Evolutionary conservation across 441 rosid genomes (phyloP), one percentile per base, ranked within the genome.

Genomic region (Cnidoscolus chayamansa): DNA sequence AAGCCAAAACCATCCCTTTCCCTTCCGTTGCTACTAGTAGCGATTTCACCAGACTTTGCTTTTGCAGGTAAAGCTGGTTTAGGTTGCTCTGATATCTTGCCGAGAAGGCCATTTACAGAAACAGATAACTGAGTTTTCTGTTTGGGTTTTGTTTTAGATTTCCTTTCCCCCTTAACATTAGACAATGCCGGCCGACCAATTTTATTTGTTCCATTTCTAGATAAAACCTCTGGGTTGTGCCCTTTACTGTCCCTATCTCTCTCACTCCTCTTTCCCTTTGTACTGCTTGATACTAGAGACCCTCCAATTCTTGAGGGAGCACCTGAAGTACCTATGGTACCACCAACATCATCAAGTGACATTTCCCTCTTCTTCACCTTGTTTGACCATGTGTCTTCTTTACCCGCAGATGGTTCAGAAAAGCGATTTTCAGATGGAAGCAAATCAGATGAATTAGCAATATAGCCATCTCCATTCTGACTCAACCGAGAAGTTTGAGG

Each of bases 231-330:
- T 73, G 90, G 84, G 78, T 78, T 80, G 53, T 86, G 94, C 76
- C 87, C 96, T 78, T 89, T 96, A 61, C 96, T 97, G 61, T 96
- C 98, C 83, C 98, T 91, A 72, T 93, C 98, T 82, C 99, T 88
- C 76, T 96, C 97, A 77, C 98, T 96, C 78, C 97, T 87, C 85
- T 88, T 96, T 77, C 99, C 97, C 80, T 93, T 96, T 43, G 90
- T 81, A 81, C 87, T 89, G 86, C 88, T 86, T 80, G 88, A 77
- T 53, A 40, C 45, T 40, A 93, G 82, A 80, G 93, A 81, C 78
- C 77, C 82, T 75, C 90, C 92, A 47, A 82, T 79, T 65, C 81
- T 88, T n/a, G 88, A 73, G 17, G 83, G 83, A 62, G 75, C 67
- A 77, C 74, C 74, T 51, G 81, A 67, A 67, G 73, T 75, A 70